These are phyloP conservation scores for Ceriops tagal DNA, from an alignment of 345 rosid genomes.

Conservation along the genomic window DNA sequence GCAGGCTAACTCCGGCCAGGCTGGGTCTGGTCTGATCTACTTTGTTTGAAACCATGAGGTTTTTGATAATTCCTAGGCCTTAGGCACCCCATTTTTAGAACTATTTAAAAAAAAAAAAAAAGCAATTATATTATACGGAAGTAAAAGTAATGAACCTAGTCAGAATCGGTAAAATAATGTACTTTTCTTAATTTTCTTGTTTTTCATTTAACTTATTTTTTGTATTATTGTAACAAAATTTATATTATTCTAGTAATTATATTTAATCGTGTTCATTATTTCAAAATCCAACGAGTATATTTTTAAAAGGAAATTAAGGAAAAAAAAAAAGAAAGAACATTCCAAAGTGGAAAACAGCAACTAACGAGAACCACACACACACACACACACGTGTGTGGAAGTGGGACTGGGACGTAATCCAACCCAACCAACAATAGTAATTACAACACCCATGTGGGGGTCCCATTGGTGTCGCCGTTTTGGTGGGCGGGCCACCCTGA, in stretches of 20 bases:
- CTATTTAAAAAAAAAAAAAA: too few species aligned
- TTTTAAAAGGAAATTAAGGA: too few species aligned
- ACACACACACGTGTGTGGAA: conserved; percentile 25
- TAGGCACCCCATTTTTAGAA: neutral
- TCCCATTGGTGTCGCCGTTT: conserved; percentile 65
- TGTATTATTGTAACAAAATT: too few species aligned
- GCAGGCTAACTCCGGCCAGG: conserved; percentile 33
- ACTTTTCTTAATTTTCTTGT: too few species aligned
- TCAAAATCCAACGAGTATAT: too few species aligned
- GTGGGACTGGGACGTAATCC: conserved; percentile 29
- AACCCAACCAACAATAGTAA: neutral
- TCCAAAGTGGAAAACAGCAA: neutral
- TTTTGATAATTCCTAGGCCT: neutral
- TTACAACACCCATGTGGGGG: conserved; percentile 39
- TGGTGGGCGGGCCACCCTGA: conserved; percentile 45
- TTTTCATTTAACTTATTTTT: too few species aligned
- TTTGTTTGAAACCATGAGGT: neutral
- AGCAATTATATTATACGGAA: too few species aligned
- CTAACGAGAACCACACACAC: conserved; percentile 9
- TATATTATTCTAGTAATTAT: too few species aligned
- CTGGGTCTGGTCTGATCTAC: conserved; percentile 21
- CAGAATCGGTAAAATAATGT: too few species aligned
- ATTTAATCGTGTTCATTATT: too few species aligned
- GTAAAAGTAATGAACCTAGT: neutral
- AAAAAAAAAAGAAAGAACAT: neutral